Percentiles rank a stretch among this genome's conserved stretches.
phyloP scores from a whole-genome alignment of 148 eudicot species.

The Cornus kousa region DNA sequence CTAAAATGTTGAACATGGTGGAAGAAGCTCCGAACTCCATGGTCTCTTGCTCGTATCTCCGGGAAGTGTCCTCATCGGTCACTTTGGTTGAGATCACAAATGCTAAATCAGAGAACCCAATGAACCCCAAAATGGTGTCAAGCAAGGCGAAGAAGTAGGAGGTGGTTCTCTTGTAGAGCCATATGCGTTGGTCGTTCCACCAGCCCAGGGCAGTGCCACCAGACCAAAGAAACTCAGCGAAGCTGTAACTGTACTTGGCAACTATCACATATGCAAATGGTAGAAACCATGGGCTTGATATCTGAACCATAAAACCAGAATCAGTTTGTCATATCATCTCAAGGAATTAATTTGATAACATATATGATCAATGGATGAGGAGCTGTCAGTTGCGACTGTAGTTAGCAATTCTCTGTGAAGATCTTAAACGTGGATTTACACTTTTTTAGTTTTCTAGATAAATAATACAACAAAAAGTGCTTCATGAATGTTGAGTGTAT shows the following conservation, averaged over 20 bases:
- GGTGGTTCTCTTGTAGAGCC: slow-evolving; percentile 77
- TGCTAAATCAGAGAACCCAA: slow-evolving; percentile 44
- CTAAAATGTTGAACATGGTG: slow-evolving; percentile 57
- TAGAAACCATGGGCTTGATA: slow-evolving; percentile 63
- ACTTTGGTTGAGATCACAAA: slow-evolving; percentile 65
- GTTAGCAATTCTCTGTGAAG: too few species aligned
- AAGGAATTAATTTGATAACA: too few species aligned
- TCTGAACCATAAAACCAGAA: slow-evolving; percentile 26
- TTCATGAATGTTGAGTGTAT: too few species aligned
- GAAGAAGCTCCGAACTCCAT: slow-evolving; percentile 75
- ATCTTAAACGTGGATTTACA: too few species aligned
- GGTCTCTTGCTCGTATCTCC: slow-evolving; percentile 56
- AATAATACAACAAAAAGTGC: too few species aligned
- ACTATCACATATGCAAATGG: slow-evolving; percentile 56
- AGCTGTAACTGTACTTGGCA: slow-evolving; percentile 35
- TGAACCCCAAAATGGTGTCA: slow-evolving; percentile 36
- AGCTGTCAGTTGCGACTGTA: too few species aligned
- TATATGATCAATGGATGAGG: too few species aligned
- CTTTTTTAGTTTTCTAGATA: too few species aligned
- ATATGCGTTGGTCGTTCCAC: slow-evolving; percentile 92
- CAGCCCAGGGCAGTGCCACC: slow-evolving; percentile 67
- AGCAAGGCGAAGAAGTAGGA: slow-evolving; percentile 62
- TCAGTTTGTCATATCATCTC: neutral
- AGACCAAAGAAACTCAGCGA: slow-evolving; percentile 47
- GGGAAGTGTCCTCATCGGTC: slow-evolving; percentile 34